A percentile compares a stretch with the other conserved stretches of the same genome.
phyloP scores from a whole-genome alignment of 2,329 filamentous ascomycete species.

The Hymenoscyphus repandus region DNA sequence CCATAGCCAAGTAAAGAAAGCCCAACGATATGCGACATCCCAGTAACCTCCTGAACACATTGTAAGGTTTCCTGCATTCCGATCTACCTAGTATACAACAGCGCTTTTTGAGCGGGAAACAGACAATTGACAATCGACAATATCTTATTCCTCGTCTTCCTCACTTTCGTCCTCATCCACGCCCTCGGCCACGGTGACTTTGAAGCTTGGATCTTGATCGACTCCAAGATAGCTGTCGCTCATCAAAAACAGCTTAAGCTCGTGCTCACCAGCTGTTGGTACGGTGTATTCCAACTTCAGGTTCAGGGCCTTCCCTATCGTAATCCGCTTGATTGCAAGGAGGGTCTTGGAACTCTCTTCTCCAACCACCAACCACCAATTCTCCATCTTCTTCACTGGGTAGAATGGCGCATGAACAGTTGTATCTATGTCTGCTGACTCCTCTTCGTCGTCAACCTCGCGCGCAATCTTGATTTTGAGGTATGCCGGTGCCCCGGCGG shows the following conservation, averaged over 20 bases:
- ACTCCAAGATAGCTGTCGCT: constrained; percentile 96
- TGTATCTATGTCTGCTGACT: constrained; percentile 65
- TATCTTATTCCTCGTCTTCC: constrained; percentile 45
- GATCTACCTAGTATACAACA: constrained; percentile 30
- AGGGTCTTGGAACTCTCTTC: constrained; percentile 85
- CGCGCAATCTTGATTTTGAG: constrained; percentile 81
- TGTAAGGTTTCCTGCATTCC: constrained; percentile 26
- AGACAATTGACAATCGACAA: constrained; percentile 8
- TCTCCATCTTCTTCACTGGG: constrained; percentile 86
- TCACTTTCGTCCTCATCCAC: constrained; percentile 94
- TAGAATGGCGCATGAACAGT: constrained; percentile 95
- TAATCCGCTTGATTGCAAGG: constrained; percentile 90
- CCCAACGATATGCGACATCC: constrained; percentile 17
- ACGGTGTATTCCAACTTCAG: constrained; percentile 84
- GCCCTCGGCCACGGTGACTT: constrained; percentile 78
- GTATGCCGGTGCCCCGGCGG: constrained; percentile 74
- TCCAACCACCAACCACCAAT: constrained; percentile 96
- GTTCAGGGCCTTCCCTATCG: constrained; percentile 72
- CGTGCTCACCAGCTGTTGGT: constrained; percentile 75
- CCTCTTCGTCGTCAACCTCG: constrained; percentile 69
- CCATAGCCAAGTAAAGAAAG: constrained; percentile 19
- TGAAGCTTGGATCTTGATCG: constrained; percentile 90
- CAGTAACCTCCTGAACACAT: constrained; percentile 4
- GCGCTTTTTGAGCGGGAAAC: constrained; percentile 13
- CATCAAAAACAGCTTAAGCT: constrained; percentile 90